Base-by-base conservation (phyloP, 306 rosid genomes). In the Quercus alba region DNA sequence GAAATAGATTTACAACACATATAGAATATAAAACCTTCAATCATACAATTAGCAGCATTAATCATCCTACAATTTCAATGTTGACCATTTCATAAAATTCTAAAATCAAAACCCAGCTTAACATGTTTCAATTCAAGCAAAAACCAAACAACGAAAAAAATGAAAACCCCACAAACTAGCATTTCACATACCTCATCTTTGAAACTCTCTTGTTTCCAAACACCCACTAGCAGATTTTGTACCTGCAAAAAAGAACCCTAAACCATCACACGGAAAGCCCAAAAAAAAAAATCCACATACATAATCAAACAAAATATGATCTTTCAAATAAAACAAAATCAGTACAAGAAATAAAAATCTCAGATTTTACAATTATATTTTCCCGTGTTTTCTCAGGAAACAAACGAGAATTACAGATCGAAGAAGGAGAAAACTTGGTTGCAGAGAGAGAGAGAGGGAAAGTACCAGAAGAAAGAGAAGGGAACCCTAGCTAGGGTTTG, bases 171-270 rank as follows among this genome's bases (percentile, higher is more conserved):
- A 49, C 15, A 41, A 67, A 46, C 4, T 23, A 1, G 10, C 18
- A 76, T 41, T 66, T 38, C 4, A 18, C 64, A 73, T 83, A 92
- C 97, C 97, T 92, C 94, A 92, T 92, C 62, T 56, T 88, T 33
- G 81, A 82, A 76, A n/a, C 72, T 76, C 62, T 31, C 73, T 5
- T 61, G 69, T 67, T 25, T 20, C 77, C 70, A 72, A 67, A 19
- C 56, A 41, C 76, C 44, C 25, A 77, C 77, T 74, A 58, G 11
- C 31, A 75, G 83, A 82, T 78, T 82, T 77, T 23, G 49, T 74
- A 68, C 72, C 93, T 87, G 87, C 33, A 52, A 81, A 67, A n/a
- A 55, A 41, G 46, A 85, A 70, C 8, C 19, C 8, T 26, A 23
- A 55, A 41, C 52, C 38, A 44, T 38, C 46, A 1, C 73, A 38